A percentile compares a stretch with the other conserved stretches of the same genome.
Conservation (phyloP, 805 yeast genomes). For the Candida cerambycidarum region DNA sequence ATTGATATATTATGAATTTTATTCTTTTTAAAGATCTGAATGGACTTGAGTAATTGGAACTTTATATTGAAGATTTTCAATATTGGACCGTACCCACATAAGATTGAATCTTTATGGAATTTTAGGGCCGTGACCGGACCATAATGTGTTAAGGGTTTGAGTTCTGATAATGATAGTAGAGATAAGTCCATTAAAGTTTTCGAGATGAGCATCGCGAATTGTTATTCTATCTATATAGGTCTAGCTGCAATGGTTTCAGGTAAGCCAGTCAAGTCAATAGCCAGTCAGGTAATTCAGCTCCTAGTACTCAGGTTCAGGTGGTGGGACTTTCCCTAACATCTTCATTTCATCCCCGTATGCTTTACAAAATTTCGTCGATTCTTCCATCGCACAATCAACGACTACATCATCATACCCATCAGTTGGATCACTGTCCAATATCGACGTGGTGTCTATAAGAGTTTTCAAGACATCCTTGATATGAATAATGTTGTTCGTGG, state of each 20-base stretch:
- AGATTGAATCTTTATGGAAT: constrained; percentile 35
- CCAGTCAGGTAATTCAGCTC: too few species aligned
- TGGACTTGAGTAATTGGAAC: constrained; percentile 34
- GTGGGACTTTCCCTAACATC: constrained; percentile 12
- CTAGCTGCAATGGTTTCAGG: too few species aligned
- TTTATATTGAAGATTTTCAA: constrained; percentile 48
- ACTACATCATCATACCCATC: constrained; percentile 23
- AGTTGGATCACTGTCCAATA: constrained; percentile 7
- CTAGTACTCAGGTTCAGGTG: constrained; percentile 15
- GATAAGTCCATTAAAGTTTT: background rate
- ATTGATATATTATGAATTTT: constrained; percentile 78
- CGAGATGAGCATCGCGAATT: background rate
- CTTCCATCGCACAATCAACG: constrained; percentile 30
- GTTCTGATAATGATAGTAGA: constrained; percentile 2
- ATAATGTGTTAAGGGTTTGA: constrained; percentile 34
- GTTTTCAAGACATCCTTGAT: constrained; percentile 31
- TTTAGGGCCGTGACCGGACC: constrained; percentile 75
- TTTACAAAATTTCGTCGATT: constrained; percentile 26
- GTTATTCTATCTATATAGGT: too few species aligned
- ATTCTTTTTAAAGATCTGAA: constrained; percentile 61
- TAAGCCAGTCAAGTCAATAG: too few species aligned
- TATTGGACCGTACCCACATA: constrained; percentile 73
- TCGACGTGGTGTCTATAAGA: constrained; percentile 14
- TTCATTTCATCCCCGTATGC: constrained; percentile 23
- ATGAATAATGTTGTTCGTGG: constrained; percentile 34